Conservation (phyloP, 805 yeast genomes). For the Wickerhamiella azymoides region DNA sequence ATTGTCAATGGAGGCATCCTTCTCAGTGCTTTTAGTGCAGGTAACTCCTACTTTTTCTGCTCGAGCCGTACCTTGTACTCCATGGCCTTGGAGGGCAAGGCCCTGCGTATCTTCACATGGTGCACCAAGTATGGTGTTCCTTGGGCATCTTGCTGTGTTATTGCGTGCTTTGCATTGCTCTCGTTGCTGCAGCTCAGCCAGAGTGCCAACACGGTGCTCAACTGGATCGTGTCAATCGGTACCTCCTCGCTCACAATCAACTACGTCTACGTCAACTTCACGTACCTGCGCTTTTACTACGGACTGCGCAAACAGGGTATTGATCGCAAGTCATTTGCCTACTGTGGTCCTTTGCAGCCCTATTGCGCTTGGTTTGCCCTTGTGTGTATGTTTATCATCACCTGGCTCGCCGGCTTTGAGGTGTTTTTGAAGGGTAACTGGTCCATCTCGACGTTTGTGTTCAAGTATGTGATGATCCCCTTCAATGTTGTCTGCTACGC, state of each 20-base stretch:
- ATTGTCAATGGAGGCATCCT: slow-evolving; percentile 67
- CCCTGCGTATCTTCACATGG: slow-evolving; percentile 50
- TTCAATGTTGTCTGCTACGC: slow-evolving; percentile 35
- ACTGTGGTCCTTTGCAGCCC: slow-evolving; percentile 47
- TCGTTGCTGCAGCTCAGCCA: slow-evolving; percentile 51
- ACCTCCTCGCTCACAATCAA: slow-evolving; percentile 57
- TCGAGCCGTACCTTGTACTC: slow-evolving; percentile 59
- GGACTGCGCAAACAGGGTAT: slow-evolving; percentile 43
- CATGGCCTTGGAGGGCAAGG: slow-evolving; percentile 55
- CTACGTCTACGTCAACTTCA: slow-evolving; percentile 41
- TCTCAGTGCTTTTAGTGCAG: slow-evolving; percentile 68
- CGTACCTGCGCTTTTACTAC: slow-evolving; percentile 48
- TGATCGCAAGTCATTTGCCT: slow-evolving; percentile 34
- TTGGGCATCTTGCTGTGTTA: slow-evolving; percentile 37
- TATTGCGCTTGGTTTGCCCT: slow-evolving; percentile 39
- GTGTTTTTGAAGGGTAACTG: slow-evolving; percentile 57
- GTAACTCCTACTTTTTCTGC: slow-evolving; percentile 66
- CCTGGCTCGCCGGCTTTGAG: slow-evolving; percentile 51
- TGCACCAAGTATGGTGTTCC: slow-evolving; percentile 64
- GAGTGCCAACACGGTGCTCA: slow-evolving; percentile 47
- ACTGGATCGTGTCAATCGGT: slow-evolving; percentile 59
- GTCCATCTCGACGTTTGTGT: slow-evolving; percentile 48
- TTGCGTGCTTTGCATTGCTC: slow-evolving; percentile 43
- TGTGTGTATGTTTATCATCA: slow-evolving; percentile 35
- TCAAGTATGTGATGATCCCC: slow-evolving; percentile 60